Evolutionary conservation across 345 rosid species (phyloP), one percentile per base, ranked within the genome.

Genomic region (Laguncularia racemosa): DNA sequence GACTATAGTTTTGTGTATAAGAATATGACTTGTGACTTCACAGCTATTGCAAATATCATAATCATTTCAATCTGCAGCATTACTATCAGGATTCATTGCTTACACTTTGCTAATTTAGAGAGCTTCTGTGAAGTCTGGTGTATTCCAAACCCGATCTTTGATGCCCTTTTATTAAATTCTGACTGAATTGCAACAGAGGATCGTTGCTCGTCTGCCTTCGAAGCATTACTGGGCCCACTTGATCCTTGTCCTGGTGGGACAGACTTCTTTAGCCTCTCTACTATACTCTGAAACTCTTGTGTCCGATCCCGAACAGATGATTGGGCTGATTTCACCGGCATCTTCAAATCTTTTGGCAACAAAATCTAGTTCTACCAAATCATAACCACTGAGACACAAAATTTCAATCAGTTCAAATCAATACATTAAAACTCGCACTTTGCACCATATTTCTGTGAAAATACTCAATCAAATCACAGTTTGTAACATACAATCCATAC

Each of bases 101-200:
- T 52, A 82, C 87, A 66, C 64, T 82, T 75, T 1, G 88, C 84
- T 7, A 82, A 75, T 71, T 79, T 82, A 0, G 77, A 54, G 0
- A 82, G 79, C 63, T 79, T 82, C 69, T 79, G 84, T 2, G 88
- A 82, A 1, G 88, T 77, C 69, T 82, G 88, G 56, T 82, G 84
- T 48, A 82, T 77, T 43, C 79, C 88, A 19, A 67, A 65, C 58
- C 88, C 88, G 1, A 82, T 75, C 73, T 79, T 79, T 10, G 88
- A 79, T 18, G 88, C 88, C 49, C 82, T 73, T 54, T 72, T 71
- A 54, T 72, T 79, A 65, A 82, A 82, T 60, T 82, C 88, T 12
- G 88, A 82, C 55, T 82, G 88, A 61, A 77, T 66, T 13, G 77
- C 77, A 47, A 67, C 73, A 3, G 68, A 74, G 15, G 81, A 82